Evolutionary conservation across 2,329 filamentous ascomycete genomes (phyloP).

Genomic region (Monosporascus sp.): DNA sequence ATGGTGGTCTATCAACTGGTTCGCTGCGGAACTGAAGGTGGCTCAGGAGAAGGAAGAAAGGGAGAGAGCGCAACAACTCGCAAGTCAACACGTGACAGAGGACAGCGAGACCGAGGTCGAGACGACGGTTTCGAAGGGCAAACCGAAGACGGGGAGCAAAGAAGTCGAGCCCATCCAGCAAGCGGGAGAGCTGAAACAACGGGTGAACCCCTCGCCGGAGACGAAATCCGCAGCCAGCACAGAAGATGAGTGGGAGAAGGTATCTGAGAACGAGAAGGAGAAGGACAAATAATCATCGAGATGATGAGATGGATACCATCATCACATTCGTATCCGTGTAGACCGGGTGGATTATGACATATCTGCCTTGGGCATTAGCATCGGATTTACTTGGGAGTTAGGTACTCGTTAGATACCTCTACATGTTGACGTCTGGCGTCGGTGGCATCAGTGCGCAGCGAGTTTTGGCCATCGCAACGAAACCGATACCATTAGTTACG

Average conservation of each 20-base stretch:
- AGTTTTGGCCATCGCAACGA: background rate
- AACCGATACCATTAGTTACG: background rate
- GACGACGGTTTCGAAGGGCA: slow-evolving; percentile 24
- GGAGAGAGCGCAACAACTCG: slow-evolving; percentile 34
- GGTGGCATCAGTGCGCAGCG: background rate
- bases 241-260: slow-evolving; percentile 97
- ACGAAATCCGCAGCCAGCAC: slow-evolving; percentile 64
- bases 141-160: slow-evolving; percentile 29
- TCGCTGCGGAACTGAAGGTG: slow-evolving; percentile 61
- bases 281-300: slow-evolving; percentile 43
- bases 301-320: background rate
- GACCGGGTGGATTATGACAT: background rate
- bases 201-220: slow-evolving; percentile 33
- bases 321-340: background rate
- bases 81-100: slow-evolving; percentile 27
- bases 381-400: background rate
- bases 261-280: slow-evolving; percentile 66
- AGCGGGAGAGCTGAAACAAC: slow-evolving; percentile 46
- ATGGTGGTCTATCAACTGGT: slow-evolving; percentile 98
- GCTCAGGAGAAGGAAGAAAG: slow-evolving; percentile 41
- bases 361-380: background rate
- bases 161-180: slow-evolving; percentile 40
- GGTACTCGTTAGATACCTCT: background rate
- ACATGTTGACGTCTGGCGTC: background rate
- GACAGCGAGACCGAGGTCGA: slow-evolving; percentile 51